A percentile compares a stretch with the other conserved stretches of the same genome.
phyloP scores from a whole-genome alignment of 139 green algal genomes.

The Micromonas commoda region DNA sequence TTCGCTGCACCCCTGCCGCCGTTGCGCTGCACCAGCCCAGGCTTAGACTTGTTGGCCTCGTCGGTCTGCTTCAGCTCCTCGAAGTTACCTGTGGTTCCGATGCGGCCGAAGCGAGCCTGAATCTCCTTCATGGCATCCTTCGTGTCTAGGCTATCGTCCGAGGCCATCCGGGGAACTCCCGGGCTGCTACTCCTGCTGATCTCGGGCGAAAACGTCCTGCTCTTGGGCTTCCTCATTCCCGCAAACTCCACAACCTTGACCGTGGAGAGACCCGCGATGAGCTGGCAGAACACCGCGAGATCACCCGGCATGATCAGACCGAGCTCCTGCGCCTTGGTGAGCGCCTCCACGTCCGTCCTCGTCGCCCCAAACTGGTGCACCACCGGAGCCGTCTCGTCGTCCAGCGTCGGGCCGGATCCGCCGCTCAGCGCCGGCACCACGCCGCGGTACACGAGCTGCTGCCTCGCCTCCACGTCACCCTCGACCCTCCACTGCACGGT shows the following conservation, averaged over 20 bases:
- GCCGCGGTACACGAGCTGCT: not conserved
- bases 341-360: not conserved
- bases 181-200: not conserved
- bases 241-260: slow-evolving; percentile 1
- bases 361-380: not conserved
- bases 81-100: no score
- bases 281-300: slow-evolving; percentile 2
- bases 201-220: not conserved
- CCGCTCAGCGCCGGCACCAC: not conserved
- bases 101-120: no score
- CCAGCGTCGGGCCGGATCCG: not conserved
- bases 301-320: slow-evolving; percentile 1
- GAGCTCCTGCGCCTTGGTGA: not conserved
- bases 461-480: slow-evolving; percentile 2
- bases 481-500: not conserved
- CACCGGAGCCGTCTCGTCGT: no score
- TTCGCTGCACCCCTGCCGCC: no score
- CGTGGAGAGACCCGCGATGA: slow-evolving; percentile 11
- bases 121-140: no score
- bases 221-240: not conserved
- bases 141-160: no score
- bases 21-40: no score
- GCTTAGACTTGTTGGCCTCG: no score
- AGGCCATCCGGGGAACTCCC: not conserved
- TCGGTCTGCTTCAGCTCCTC: no score